Percentiles rank a stretch among this genome's conserved stretches.
phyloP scores from a whole-genome alignment of 179 eudicot genomes.

The Sideroxylon spinosum region DNA sequence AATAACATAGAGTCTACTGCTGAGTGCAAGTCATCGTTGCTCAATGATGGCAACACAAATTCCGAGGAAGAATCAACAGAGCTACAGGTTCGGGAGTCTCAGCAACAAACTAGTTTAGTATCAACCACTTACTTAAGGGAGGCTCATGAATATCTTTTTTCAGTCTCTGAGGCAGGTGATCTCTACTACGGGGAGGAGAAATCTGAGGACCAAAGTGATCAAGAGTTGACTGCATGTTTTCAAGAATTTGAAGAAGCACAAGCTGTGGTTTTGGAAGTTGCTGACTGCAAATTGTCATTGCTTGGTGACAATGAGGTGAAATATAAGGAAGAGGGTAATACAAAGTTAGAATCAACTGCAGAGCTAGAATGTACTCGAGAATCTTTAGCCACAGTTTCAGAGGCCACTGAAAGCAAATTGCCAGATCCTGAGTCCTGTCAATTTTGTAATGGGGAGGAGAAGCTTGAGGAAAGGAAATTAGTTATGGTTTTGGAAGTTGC shows the following conservation, averaged over 20 bases:
- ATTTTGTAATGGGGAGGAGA: slow-evolving; percentile 15
- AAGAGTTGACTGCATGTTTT: slow-evolving; percentile 8
- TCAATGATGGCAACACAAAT: not conserved
- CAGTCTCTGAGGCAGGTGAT: slow-evolving; percentile 15
- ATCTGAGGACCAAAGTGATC: slow-evolving; percentile 8
- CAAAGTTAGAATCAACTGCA: slow-evolving; percentile 11
- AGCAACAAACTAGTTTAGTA: slow-evolving; percentile 17
- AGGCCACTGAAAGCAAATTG: slow-evolving; percentile 16
- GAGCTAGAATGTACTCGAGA: slow-evolving; percentile 20
- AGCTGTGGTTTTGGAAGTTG: not conserved
- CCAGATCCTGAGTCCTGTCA: slow-evolving; percentile 13
- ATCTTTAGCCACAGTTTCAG: slow-evolving; percentile 10
- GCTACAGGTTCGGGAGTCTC: not conserved
- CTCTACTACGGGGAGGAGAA: slow-evolving; percentile 13
- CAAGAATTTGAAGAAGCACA: slow-evolving; percentile 15
- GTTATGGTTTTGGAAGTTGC: not conserved
- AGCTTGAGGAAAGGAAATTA: slow-evolving; percentile 23
- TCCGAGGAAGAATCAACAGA: slow-evolving; percentile 7
- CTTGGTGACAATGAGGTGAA: slow-evolving; percentile 19
- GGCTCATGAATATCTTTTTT: slow-evolving; percentile 13
- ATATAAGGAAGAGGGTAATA: slow-evolving; percentile 14
- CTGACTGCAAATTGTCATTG: slow-evolving; percentile 4
- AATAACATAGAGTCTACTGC: slow-evolving; percentile 7
- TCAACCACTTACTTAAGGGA: slow-evolving; percentile 13
- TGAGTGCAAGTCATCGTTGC: not conserved